Conservation (phyloP, 1,284 basidiomycete species). For the Cronartium ribicola region DNA sequence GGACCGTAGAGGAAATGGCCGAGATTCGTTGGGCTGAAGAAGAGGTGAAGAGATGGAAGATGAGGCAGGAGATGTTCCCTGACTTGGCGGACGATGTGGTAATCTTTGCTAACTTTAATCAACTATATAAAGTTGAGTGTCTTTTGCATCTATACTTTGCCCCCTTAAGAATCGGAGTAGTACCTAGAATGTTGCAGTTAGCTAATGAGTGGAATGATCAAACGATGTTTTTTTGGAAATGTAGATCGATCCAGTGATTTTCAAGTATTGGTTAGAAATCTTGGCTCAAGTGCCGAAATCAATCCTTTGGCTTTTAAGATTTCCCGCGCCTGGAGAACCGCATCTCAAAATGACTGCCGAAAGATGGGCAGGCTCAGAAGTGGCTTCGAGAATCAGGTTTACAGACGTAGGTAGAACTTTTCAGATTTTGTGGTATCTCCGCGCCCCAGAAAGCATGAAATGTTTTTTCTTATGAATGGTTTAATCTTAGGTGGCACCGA, state of each 20-base stretch:
- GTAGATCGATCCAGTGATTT: conserved; percentile 60
- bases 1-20: conserved; percentile 48
- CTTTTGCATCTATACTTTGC: conserved; percentile 15
- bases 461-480: no score
- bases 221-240: neutral
- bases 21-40: conserved; percentile 62
- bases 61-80: conserved; percentile 57
- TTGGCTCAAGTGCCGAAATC: conserved; percentile 58
- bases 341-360: conserved; percentile 58
- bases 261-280: conserved; percentile 61
- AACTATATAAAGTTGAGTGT: conserved; percentile 53
- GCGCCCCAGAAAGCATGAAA: no score
- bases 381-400: conserved; percentile 60
- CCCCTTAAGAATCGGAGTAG: no score
- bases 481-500: conserved; percentile 47
- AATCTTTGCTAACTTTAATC: conserved; percentile 65
- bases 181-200: no score
- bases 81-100: conserved; percentile 57
- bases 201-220: neutral
- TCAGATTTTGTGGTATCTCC: no score
- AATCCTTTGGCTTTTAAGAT: conserved; percentile 63
- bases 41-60: conserved; percentile 55
- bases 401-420: conserved; percentile 56
- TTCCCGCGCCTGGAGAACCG: conserved; percentile 60
- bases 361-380: conserved; percentile 59